These are phyloP conservation scores for Geotrichum citri-aurantii DNA, from an alignment of 1,139 yeast species.

Conservation along the genomic window DNA sequence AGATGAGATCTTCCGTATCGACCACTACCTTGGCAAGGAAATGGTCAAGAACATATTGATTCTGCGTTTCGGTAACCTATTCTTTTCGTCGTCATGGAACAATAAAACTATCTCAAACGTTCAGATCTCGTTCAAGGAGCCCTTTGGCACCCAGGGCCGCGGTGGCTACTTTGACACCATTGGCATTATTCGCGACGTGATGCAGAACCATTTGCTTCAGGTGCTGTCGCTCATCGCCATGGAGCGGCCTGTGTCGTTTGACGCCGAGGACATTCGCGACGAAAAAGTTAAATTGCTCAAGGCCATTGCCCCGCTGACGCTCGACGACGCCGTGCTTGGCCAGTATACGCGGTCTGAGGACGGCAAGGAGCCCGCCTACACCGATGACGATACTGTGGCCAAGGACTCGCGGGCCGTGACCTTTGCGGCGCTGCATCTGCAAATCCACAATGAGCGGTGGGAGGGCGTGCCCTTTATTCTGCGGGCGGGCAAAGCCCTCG, in stretches of 20 bases:
- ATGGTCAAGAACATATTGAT: conserved; percentile 92
- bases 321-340: conserved; percentile 69
- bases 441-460: conserved; percentile 92
- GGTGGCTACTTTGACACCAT: conserved; percentile 95
- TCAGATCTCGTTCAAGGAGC: conserved; percentile 90
- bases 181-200: conserved; percentile 95
- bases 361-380: conserved; percentile 82
- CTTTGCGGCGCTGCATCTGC: conserved; percentile 76
- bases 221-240: conserved; percentile 85
- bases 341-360: conserved; percentile 83
- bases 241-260: conserved; percentile 90
- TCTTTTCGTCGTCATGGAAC: conserved; percentile 84
- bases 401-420: conserved; percentile 79
- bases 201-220: conserved; percentile 95
- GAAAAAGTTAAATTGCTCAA: conserved; percentile 91
- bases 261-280: conserved; percentile 90
- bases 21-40: conserved; percentile 95
- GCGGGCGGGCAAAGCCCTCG: conserved; percentile 95
- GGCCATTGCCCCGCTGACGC: conserved; percentile 65
- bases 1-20: conserved; percentile 90
- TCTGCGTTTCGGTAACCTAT: conserved; percentile 82
- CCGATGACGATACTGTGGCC: conserved; percentile 89
- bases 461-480: conserved; percentile 93
- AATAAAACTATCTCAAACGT: conserved; percentile 68
- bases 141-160: conserved; percentile 97